Evolutionary conservation across 768 basidiomycete species (phyloP).

Genomic region (Gelatoporia subvermispora): DNA sequence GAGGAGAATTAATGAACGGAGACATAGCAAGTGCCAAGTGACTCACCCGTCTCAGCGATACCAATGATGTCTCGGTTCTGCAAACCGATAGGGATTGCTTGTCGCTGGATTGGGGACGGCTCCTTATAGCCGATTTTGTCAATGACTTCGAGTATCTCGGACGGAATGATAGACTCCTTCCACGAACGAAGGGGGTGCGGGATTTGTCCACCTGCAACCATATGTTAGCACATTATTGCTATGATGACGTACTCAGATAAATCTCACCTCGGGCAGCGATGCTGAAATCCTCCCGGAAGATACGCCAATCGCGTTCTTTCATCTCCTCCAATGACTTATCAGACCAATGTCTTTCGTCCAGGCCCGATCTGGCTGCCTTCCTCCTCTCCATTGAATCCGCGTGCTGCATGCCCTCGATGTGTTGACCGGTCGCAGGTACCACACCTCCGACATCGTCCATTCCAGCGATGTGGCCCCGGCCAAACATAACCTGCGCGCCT

Average conservation of each 20-base stretch:
- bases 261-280: constrained; percentile 84
- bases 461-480: constrained; percentile 75
- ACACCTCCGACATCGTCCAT: constrained; percentile 73
- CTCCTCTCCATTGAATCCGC: constrained; percentile 82
- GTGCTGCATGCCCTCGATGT: constrained; percentile 42
- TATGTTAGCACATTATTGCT: constrained; percentile 1
- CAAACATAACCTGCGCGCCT: constrained; percentile 86
- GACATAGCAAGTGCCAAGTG: constrained; percentile 2
- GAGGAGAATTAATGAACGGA: not conserved
- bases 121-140: constrained; percentile 95
- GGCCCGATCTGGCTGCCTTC: constrained; percentile 71
- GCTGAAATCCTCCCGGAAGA: constrained; percentile 97
- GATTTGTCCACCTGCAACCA: constrained; percentile 73
- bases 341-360: constrained; percentile 97
- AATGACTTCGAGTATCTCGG: constrained; percentile 74
- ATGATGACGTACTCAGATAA: not conserved
- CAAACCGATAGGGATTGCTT: constrained; percentile 98
- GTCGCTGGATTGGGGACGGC: constrained; percentile 93
- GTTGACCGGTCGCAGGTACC: constrained; percentile 28
- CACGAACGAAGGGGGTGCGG: constrained; percentile 92
- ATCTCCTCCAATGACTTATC: constrained; percentile 91
- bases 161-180: constrained; percentile 83
- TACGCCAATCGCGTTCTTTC: constrained; percentile 98
- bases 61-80: constrained; percentile 97
- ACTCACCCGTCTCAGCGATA: constrained; percentile 92